Conservation (phyloP, 768 basidiomycete species). For the Filobasidium wieringae region DNA sequence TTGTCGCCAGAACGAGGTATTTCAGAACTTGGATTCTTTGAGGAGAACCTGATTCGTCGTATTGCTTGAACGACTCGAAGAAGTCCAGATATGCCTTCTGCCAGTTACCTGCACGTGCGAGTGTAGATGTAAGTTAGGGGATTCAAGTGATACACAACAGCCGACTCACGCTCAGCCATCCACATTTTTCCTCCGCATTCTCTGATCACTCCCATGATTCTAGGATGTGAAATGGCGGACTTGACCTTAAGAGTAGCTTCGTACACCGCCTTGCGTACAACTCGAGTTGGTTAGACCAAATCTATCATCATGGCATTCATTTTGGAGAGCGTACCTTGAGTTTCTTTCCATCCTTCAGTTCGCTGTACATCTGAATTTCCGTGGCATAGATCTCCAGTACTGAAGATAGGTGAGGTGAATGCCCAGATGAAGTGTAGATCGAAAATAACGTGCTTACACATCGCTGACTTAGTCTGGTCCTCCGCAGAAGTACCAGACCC, state of each 20-base stretch:
- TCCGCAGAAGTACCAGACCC: slow-evolving; percentile 32
- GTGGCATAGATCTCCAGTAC: slow-evolving; percentile 92
- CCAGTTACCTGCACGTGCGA: slow-evolving; percentile 63
- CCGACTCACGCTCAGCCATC: slow-evolving; percentile 90
- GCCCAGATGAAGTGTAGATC: not conserved
- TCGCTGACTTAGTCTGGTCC: slow-evolving; percentile 79
- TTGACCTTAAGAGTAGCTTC: slow-evolving; percentile 85
- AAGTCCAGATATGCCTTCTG: slow-evolving; percentile 93
- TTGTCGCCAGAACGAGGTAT: slow-evolving; percentile 92
- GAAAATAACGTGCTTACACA: slow-evolving; percentile 39
- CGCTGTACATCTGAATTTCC: slow-evolving; percentile 99
- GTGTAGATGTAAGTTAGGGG: not conserved
- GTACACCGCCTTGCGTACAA: slow-evolving; percentile 68
- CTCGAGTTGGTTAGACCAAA: not conserved
- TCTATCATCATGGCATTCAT: not conserved
- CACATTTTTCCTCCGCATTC: slow-evolving; percentile 99
- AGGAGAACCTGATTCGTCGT: slow-evolving; percentile 93
- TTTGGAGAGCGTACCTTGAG: slow-evolving; percentile 55
- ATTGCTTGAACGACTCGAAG: slow-evolving; percentile 96
- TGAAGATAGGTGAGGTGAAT: slow-evolving; percentile 3
- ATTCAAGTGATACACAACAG: not conserved
- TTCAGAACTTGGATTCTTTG: slow-evolving; percentile 97
- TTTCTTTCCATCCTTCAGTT: slow-evolving; percentile 89
- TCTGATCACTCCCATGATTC: slow-evolving; percentile 97
- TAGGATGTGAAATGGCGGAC: slow-evolving; percentile 92